A percentile compares a stretch with the other conserved stretches of the same genome.
Evolutionary conservation across 2,329 filamentous ascomycete genomes (phyloP).

Genomic region (Ceratocystis smalleyi): DNA sequence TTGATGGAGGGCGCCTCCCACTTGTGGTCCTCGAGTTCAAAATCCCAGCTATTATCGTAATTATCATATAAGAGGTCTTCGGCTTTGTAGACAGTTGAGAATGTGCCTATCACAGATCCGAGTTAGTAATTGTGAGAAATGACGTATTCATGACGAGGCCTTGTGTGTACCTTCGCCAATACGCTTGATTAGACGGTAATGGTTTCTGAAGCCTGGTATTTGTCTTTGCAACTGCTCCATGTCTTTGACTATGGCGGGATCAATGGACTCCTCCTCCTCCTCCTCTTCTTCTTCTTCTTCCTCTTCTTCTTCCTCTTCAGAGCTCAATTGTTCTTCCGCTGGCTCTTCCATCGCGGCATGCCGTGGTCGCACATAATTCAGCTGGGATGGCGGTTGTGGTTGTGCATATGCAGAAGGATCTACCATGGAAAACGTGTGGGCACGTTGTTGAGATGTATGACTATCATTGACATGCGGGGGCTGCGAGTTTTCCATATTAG

Average conservation of each 20-base stretch:
- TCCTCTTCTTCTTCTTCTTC: slow-evolving; percentile 33
- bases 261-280: slow-evolving; percentile 46
- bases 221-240: slow-evolving; percentile 71
- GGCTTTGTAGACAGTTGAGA: slow-evolving; percentile 97
- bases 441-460: slow-evolving; percentile 7
- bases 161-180: slow-evolving; percentile 70
- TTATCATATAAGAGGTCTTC: slow-evolving; percentile 76
- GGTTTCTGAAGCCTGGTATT: slow-evolving; percentile 69
- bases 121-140: slow-evolving; percentile 16
- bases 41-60: slow-evolving; percentile 78
- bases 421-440: slow-evolving; percentile 15
- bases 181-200: slow-evolving; percentile 82
- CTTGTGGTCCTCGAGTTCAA: slow-evolving; percentile 48
- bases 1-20: slow-evolving; percentile 50
- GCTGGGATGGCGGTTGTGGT: slow-evolving; percentile 5
- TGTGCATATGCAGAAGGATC: slow-evolving; percentile 11
- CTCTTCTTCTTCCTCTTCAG: slow-evolving; percentile 36
- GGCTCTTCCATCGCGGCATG: slow-evolving; percentile 26
- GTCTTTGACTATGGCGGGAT: slow-evolving; percentile 60
- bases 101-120: slow-evolving; percentile 55
- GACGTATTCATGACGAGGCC: neutral
- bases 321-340: slow-evolving; percentile 25
- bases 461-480: neutral
- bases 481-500: slow-evolving; percentile 7
- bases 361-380: slow-evolving; percentile 29